Evolutionary conservation across 2,329 filamentous ascomycete genomes (phyloP), one percentile per base, ranked within the genome.

Genomic region (Diplocarpon mali): DNA sequence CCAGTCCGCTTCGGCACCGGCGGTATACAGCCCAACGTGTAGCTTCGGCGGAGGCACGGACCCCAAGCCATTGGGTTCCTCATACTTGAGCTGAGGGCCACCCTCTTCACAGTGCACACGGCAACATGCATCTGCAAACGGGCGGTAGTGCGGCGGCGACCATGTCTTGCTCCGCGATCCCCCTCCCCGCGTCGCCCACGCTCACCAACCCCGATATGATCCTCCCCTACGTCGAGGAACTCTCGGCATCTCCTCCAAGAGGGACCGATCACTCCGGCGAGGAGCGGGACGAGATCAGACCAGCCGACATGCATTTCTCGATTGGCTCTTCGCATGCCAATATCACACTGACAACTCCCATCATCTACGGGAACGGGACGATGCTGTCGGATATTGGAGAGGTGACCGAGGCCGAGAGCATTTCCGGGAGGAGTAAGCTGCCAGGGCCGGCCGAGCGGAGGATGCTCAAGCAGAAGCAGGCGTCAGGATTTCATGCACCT

Each of bases 121-220:
- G 50, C 34, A 54, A 42, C 45, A 57, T 58, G 57, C 58, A 55
- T 48, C 42, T 50, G 38, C 57, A 53, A 49, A 55, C 49, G 29
- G 49, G 45, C 16, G 12, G 35, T 27, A 55, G 45, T 41, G 44
- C 51, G 35, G 49, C 58, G 15, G 55, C 56, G 14, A 40, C 51
- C 16, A 59, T 59, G 55, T 46, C 64, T 35, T 71, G 73, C 54
- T 64, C 68, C 14, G 60, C 44, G 13, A 31, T 48, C 16, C 47
- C 70, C 36, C 65, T 71, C 46, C 80, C 83, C 52, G 78, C 78
- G 11, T 93, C 86, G 48, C 89, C 89, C 38, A 94, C 89, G 2
- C 69, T 95, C 58, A 93, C 87, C 45, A 93, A 95, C 64, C 87
- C 88, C 42, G 89, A 94, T 63, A 89, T 95, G 86, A 94, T 95